phyloP scores from a whole-genome alignment of 2,329 filamentous ascomycete species.

The Aspergillus pseudoterreus region DNA sequence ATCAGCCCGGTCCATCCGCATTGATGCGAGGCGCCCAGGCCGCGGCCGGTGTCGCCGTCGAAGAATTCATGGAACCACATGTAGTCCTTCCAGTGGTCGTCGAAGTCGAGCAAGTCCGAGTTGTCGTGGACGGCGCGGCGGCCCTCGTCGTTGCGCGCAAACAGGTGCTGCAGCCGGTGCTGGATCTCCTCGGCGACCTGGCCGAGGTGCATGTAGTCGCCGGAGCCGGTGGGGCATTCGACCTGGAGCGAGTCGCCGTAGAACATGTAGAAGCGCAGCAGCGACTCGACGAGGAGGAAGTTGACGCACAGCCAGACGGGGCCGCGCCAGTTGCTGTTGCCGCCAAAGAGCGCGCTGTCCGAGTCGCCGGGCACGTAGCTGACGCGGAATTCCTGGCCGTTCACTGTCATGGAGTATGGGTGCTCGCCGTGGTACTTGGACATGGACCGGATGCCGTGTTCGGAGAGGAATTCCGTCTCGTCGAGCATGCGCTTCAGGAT shows the following conservation, averaged over 20 bases:
- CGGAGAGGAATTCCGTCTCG: conserved; percentile 86
- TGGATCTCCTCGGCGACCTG: conserved; percentile 94
- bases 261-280: conserved; percentile 95
- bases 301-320: conserved; percentile 97
- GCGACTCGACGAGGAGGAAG: conserved; percentile 86
- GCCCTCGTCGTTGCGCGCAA: conserved; percentile 78
- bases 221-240: conserved; percentile 89
- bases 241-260: conserved; percentile 85
- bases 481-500: conserved; percentile 91
- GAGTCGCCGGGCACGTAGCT: conserved; percentile 93
- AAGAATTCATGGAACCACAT: conserved; percentile 98
- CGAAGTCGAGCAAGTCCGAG: conserved; percentile 82
- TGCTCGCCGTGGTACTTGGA: conserved; percentile 88
- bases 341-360: conserved; percentile 89
- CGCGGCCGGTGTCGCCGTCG: conserved; percentile 84
- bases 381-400: conserved; percentile 83
- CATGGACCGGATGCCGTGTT: conserved; percentile 85
- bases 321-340: conserved; percentile 96
- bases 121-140: conserved; percentile 84
- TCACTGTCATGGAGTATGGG: conserved; percentile 93
- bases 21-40: conserved; percentile 88
- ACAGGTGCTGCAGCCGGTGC: conserved; percentile 88
- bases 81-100: conserved; percentile 88
- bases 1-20: conserved; percentile 96
- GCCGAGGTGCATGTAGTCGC: conserved; percentile 91